phyloP scores from a whole-genome alignment of 2,329 filamentous ascomycete species.

The Didymella glomerata region DNA sequence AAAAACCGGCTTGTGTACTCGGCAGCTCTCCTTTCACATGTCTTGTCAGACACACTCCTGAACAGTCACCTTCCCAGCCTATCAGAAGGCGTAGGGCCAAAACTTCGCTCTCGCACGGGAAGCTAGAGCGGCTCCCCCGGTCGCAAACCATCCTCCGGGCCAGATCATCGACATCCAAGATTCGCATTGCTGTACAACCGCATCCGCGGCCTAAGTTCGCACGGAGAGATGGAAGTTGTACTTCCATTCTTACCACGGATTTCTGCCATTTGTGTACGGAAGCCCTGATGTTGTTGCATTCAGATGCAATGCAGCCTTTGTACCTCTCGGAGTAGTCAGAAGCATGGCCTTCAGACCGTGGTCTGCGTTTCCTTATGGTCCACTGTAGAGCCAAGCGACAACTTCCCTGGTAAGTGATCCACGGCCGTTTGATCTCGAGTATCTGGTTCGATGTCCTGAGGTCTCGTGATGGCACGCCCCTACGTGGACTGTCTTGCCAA shows the following conservation, averaged over 20 bases:
- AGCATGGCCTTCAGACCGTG: background rate
- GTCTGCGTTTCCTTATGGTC: background rate
- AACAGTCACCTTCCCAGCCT: background rate
- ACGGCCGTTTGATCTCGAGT: background rate
- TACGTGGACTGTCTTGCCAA: background rate
- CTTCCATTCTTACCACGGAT: background rate
- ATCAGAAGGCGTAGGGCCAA: background rate
- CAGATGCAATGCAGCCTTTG: background rate
- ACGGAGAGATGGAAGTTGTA: constrained; percentile 8
- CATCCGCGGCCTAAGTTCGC: constrained; percentile 13
- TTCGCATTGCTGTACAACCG: constrained; percentile 5
- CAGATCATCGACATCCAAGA: background rate
- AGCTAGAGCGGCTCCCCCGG: constrained; percentile 2
- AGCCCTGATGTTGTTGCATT: background rate
- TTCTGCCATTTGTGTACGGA: background rate
- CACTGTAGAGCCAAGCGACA: background rate
- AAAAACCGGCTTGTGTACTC: constrained; percentile 11
- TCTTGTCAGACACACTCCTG: background rate
- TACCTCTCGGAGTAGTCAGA: background rate
- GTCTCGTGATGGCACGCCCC: background rate
- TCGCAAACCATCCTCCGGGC: constrained; percentile 1
- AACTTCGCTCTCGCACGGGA: constrained; percentile 6
- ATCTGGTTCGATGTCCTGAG: background rate
- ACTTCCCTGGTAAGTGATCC: background rate
- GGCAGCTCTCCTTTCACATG: constrained; percentile 16